A percentile compares a stretch with the other conserved stretches of the same genome.
Conservation (phyloP, 2,329 filamentous ascomycete genomes). For the Fusarium sp. region DNA sequence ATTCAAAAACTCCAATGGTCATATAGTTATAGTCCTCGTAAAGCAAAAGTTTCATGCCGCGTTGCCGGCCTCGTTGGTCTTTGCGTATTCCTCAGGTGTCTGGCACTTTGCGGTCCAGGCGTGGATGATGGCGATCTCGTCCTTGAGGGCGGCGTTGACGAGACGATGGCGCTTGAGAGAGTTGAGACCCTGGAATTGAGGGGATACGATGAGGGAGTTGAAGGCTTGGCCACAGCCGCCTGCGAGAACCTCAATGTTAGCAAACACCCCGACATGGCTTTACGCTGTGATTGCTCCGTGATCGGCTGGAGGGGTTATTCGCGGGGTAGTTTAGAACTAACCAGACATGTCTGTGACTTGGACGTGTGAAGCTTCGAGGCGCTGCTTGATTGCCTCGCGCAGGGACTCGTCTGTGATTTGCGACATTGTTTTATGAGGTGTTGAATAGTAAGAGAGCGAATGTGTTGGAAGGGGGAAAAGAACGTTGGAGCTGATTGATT, state of each 20-base stretch:
- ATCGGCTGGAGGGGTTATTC: slow-evolving; percentile 28
- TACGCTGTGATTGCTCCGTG: not conserved
- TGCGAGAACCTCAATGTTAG: slow-evolving; percentile 43
- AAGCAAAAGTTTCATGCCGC: slow-evolving; percentile 1
- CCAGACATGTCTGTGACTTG: slow-evolving; percentile 93
- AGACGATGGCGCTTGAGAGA: slow-evolving; percentile 86
- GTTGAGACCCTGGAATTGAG: slow-evolving; percentile 74
- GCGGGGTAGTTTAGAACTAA: slow-evolving; percentile 53
- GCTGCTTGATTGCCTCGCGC: slow-evolving; percentile 71
- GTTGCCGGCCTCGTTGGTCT: slow-evolving; percentile 40
- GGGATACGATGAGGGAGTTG: slow-evolving; percentile 68
- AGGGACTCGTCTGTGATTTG: slow-evolving; percentile 78
- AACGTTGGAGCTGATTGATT: slow-evolving; percentile 28
- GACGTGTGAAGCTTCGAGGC: slow-evolving; percentile 79
- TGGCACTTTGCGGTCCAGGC: slow-evolving; percentile 95
- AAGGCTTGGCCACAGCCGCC: slow-evolving; percentile 71
- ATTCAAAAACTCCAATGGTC: slow-evolving; percentile 12
- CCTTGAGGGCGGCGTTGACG: slow-evolving; percentile 83
- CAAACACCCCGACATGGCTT: not conserved
- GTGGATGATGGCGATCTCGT: slow-evolving; percentile 90
- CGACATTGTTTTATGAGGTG: slow-evolving; percentile 52
- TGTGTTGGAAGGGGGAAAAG: not conserved
- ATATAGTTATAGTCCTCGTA: not conserved
- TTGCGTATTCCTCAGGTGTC: slow-evolving; percentile 88
- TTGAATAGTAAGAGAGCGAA: slow-evolving; percentile 2